These are phyloP conservation scores for Septoria petroselini DNA, from an alignment of 2,329 filamentous ascomycete genomes.

Conservation along the genomic window DNA sequence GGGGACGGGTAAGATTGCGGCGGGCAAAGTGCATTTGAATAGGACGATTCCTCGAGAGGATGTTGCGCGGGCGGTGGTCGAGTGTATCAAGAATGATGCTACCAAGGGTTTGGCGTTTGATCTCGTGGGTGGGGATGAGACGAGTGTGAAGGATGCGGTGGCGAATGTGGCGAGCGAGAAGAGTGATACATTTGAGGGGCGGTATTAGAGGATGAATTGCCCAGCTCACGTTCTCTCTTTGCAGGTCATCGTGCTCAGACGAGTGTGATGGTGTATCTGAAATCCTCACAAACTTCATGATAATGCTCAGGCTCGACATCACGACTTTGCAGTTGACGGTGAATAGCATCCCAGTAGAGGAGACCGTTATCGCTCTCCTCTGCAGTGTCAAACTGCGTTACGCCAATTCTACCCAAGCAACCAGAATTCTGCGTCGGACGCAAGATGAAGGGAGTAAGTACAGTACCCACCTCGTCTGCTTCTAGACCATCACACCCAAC, in stretches of 20 bases:
- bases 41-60: conserved; percentile 52
- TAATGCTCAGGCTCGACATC: neutral
- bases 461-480: neutral
- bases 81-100: conserved; percentile 52
- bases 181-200: conserved; percentile 39
- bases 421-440: neutral
- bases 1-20: conserved; percentile 43
- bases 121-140: conserved; percentile 43
- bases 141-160: conserved; percentile 41
- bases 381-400: neutral
- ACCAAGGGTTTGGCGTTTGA: conserved; percentile 47
- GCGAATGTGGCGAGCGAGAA: conserved; percentile 39
- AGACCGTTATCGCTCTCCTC: neutral
- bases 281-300: neutral
- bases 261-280: neutral
- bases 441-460: neutral
- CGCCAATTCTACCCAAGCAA: neutral
- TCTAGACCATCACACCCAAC: neutral
- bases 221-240: neutral
- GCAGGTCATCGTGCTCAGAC: neutral
- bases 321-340: neutral
- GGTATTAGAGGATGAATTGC: conserved; percentile 26
- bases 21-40: conserved; percentile 44
- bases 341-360: neutral
- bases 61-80: conserved; percentile 58